A percentile compares a stretch with the other conserved stretches of the same genome.
Conservation (phyloP, 345 rosid species). For the Camelina neglecta region DNA sequence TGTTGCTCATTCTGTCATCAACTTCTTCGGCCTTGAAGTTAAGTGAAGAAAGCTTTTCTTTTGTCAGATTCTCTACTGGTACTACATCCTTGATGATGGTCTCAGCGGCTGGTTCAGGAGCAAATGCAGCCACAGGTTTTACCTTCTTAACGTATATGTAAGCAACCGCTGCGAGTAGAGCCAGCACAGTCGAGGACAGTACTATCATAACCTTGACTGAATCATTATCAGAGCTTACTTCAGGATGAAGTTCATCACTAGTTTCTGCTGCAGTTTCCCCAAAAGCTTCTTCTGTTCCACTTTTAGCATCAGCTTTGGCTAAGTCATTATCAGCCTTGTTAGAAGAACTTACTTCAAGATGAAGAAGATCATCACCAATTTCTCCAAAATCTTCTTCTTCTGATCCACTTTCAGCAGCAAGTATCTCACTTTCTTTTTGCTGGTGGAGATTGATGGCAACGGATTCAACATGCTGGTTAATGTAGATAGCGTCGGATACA, state of each 20-base stretch:
- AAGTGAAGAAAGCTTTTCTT: constrained; percentile 42
- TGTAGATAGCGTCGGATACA: constrained; percentile 22
- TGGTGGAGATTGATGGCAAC: constrained; percentile 18
- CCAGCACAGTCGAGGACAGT: constrained; percentile 41
- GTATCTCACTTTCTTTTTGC: constrained; percentile 8
- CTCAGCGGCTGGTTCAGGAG: not conserved
- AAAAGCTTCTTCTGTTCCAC: constrained; percentile 4
- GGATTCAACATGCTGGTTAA: constrained; percentile 3
- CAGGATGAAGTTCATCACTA: constrained; percentile 28
- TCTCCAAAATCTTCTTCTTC: not conserved
- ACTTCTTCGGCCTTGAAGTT: constrained; percentile 41
- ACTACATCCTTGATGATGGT: not conserved
- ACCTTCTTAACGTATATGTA: constrained; percentile 44
- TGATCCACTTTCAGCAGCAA: not conserved
- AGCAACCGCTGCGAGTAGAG: constrained; percentile 49
- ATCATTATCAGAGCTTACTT: constrained; percentile 10
- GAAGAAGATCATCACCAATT: constrained; percentile 27
- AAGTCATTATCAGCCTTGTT: not conserved
- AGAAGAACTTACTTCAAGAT: constrained; percentile 21
- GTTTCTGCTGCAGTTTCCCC: constrained; percentile 9
- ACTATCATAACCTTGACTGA: not conserved
- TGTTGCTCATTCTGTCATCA: constrained; percentile 54
- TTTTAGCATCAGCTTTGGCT: constrained; percentile 7
- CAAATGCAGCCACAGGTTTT: constrained; percentile 17
- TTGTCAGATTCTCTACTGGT: constrained; percentile 15